phyloP scores from a whole-genome alignment of 805 yeast genomes.

The Pichia ethanolica region DNA sequence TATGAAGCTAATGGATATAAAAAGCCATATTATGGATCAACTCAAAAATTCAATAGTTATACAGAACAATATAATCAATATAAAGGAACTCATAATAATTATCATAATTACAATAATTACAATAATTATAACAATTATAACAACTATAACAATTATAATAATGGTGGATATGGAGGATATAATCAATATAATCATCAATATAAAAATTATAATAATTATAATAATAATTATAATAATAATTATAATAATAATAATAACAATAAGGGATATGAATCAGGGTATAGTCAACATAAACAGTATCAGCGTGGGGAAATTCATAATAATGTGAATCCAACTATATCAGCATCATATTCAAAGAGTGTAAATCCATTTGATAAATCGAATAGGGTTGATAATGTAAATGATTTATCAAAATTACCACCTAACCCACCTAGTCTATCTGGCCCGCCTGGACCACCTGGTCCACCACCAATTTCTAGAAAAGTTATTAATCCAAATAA shows the following conservation, averaged over 20 bases:
- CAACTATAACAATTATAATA: not conserved
- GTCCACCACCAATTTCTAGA: not conserved
- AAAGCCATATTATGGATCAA: too few species aligned
- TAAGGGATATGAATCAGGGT: not conserved
- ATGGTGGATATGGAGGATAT: not conserved
- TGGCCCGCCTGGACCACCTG: not conserved
- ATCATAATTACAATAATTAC: too few species aligned
- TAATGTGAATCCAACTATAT: not conserved
- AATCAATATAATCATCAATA: not conserved
- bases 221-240: not conserved
- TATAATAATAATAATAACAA: not conserved
- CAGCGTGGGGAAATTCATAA: not conserved
- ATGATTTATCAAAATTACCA: too few species aligned
- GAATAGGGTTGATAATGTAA: not conserved
- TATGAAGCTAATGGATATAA: not conserved
- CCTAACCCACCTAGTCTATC: too few species aligned
- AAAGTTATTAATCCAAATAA: not conserved
- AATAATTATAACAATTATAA: too few species aligned
- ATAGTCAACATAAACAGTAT: not conserved
- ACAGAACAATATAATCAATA: too few species aligned
- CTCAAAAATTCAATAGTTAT: too few species aligned
- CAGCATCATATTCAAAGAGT: conserved; percentile 1
- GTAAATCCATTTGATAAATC: not conserved
- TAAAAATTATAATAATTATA: not conserved
- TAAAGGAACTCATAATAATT: too few species aligned